A percentile compares a stretch with the other conserved stretches of the same genome.
These are phyloP conservation scores for Ophiostoma fasciatum DNA, from an alignment of 2,329 filamentous ascomycete species.

Conservation along the genomic window DNA sequence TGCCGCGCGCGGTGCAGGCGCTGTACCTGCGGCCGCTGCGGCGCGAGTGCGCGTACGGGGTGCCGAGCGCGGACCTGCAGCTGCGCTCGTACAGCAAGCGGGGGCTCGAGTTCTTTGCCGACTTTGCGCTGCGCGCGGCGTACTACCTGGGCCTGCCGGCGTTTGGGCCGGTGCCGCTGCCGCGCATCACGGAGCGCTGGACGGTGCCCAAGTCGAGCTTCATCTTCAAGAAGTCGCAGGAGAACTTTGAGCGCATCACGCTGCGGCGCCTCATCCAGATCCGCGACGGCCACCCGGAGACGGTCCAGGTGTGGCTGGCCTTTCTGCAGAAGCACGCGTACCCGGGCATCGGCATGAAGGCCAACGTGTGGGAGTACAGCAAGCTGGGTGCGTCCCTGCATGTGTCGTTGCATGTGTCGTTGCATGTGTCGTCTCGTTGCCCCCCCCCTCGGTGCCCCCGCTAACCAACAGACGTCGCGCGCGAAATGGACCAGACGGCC, in stretches of 20 bases:
- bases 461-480: constrained; percentile 28
- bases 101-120: constrained; percentile 84
- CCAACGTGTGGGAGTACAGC: constrained; percentile 85
- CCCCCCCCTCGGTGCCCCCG: not conserved
- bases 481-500: constrained; percentile 34
- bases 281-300: constrained; percentile 77
- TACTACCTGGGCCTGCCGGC: constrained; percentile 86
- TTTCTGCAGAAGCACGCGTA: constrained; percentile 87
- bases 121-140: constrained; percentile 86
- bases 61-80: constrained; percentile 82
- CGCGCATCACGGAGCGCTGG: constrained; percentile 81
- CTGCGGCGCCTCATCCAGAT: constrained; percentile 79
- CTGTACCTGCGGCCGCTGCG: constrained; percentile 75
- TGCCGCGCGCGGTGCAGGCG: constrained; percentile 70
- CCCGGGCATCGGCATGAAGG: constrained; percentile 97
- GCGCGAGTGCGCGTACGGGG: constrained; percentile 55
- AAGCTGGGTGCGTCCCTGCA: constrained; percentile 52
- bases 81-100: constrained; percentile 81
- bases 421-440: not conserved
- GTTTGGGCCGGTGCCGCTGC: constrained; percentile 72
- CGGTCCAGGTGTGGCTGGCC: constrained; percentile 80
- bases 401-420: not conserved
- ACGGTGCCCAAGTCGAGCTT: constrained; percentile 82
- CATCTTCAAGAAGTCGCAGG: constrained; percentile 92
- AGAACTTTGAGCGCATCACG: constrained; percentile 93